Evolutionary conservation across 2,329 filamentous ascomycete species (phyloP).

Genomic region (Tympanopsis confertula): DNA sequence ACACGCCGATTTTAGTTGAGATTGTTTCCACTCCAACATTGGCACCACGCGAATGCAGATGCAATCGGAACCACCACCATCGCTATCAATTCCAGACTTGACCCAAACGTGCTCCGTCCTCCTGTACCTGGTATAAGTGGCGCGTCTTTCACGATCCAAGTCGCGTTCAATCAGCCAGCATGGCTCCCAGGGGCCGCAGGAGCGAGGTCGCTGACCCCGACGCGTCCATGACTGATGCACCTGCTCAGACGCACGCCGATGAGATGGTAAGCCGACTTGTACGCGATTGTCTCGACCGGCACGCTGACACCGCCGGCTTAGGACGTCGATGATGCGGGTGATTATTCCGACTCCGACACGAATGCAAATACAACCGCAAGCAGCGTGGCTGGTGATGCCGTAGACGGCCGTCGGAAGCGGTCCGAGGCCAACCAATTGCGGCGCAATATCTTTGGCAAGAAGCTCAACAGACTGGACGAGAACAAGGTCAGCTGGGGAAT

Average conservation of each 20-base stretch:
- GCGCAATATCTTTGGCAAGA: slow-evolving; percentile 86
- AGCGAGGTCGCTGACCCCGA: slow-evolving; percentile 42
- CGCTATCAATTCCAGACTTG: neutral
- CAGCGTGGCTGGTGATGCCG: slow-evolving; percentile 69
- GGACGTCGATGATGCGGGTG: slow-evolving; percentile 55
- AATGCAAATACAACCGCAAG: slow-evolving; percentile 65
- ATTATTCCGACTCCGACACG: slow-evolving; percentile 56
- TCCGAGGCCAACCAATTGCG: slow-evolving; percentile 81
- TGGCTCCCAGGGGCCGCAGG: slow-evolving; percentile 42
- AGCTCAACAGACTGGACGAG: slow-evolving; percentile 82
- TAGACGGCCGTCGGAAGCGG: slow-evolving; percentile 73
- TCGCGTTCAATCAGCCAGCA: slow-evolving; percentile 19
- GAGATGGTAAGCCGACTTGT: slow-evolving; percentile 31
- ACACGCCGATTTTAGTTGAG: too few species aligned
- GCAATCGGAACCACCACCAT: too few species aligned
- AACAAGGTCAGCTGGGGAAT: slow-evolving; percentile 71
- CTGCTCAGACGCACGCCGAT: slow-evolving; percentile 25
- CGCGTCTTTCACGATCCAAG: slow-evolving; percentile 40
- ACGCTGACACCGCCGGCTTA: slow-evolving; percentile 10
- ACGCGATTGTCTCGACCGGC: neutral
- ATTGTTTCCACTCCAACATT: too few species aligned
- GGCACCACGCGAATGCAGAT: too few species aligned
- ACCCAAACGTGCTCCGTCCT: too few species aligned
- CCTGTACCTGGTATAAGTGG: slow-evolving; percentile 36
- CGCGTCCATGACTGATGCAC: slow-evolving; percentile 52